Percentiles rank a stretch among this genome's conserved stretches.
These are phyloP conservation scores for Xerophyta viscosa DNA, from an alignment of 106 monocot species.

Conservation along the genomic window DNA sequence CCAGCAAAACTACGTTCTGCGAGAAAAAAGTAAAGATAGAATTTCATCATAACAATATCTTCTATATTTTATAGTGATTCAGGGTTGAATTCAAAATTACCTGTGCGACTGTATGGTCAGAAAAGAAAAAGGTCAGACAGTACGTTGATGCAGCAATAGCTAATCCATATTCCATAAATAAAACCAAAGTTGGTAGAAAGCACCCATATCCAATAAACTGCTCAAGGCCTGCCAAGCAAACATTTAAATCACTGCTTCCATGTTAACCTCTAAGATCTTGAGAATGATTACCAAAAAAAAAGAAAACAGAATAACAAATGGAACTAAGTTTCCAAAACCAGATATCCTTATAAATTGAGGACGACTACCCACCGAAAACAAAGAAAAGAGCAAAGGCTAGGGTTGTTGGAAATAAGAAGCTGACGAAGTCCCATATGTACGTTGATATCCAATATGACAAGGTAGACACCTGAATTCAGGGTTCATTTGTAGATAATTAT, in stretches of 20 bases:
- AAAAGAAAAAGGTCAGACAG: constrained; percentile 89
- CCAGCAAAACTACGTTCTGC: constrained; percentile 81
- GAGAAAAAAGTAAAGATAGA: constrained; percentile 13
- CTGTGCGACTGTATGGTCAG: constrained; percentile 87
- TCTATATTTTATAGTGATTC: neutral
- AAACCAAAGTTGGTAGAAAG: constrained; percentile 50
- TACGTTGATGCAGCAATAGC: constrained; percentile 80
- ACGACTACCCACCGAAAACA: constrained; percentile 55
- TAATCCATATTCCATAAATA: constrained; percentile 76
- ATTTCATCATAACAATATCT: too few relatives aligned
- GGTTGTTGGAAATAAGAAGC: constrained; percentile 75
- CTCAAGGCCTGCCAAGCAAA: constrained; percentile 38
- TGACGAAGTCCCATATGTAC: constrained; percentile 87
- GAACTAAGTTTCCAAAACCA: too few relatives aligned
- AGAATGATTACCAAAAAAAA: too few relatives aligned
- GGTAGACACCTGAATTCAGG: constrained; percentile 56
- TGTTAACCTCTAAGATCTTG: too few relatives aligned
- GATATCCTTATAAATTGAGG: too few relatives aligned
- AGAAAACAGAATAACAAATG: too few relatives aligned
- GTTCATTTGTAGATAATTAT: neutral
- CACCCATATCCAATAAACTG: constrained; percentile 79
- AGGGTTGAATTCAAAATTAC: constrained; percentile 19
- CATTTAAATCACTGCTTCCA: too few relatives aligned
- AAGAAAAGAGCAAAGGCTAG: constrained; percentile 75
- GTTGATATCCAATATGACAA: constrained; percentile 87